Conservation (phyloP, 2,329 filamentous ascomycete species). For the Exophiala viscosa region DNA sequence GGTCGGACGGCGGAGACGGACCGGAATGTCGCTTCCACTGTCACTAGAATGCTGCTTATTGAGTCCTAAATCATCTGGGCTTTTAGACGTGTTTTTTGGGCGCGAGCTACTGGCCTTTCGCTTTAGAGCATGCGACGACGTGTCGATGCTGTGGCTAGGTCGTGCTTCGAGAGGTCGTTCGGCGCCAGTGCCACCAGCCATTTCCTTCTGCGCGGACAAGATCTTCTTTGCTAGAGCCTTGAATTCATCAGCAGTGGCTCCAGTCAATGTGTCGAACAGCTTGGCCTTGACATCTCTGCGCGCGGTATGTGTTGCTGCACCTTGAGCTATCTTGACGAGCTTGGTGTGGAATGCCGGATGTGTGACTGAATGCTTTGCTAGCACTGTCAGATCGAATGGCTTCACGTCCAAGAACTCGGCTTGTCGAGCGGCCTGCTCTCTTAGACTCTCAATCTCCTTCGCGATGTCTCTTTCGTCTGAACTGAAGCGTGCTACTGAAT, state of each 20-base stretch:
- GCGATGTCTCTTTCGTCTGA: not conserved
- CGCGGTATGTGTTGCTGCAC: slow-evolving; percentile 1
- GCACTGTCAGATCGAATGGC: not conserved
- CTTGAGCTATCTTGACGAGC: not conserved
- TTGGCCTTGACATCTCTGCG: slow-evolving; percentile 4
- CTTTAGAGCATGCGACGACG: not conserved
- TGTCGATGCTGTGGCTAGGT: not conserved
- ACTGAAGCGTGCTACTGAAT: not conserved
- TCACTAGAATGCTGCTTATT: too few relatives aligned
- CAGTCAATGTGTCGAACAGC: not conserved
- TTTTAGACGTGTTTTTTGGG: too few relatives aligned
- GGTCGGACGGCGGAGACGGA: too few relatives aligned
- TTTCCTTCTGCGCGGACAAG: not conserved
- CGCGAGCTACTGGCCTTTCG: too few relatives aligned
- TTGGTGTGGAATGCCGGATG: not conserved
- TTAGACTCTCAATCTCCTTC: not conserved
- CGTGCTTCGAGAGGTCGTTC: not conserved
- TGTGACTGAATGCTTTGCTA: not conserved
- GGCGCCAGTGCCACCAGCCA: not conserved
- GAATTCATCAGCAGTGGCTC: not conserved
- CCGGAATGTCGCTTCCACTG: too few relatives aligned
- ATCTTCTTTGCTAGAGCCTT: not conserved
- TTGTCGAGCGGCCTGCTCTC: not conserved
- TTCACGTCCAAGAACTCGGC: slow-evolving; percentile 1
- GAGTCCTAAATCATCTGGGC: too few relatives aligned